Evolutionary conservation across 169 alveolate species (phyloP).

Genomic region (Cryptosporidium ryanae): DNA sequence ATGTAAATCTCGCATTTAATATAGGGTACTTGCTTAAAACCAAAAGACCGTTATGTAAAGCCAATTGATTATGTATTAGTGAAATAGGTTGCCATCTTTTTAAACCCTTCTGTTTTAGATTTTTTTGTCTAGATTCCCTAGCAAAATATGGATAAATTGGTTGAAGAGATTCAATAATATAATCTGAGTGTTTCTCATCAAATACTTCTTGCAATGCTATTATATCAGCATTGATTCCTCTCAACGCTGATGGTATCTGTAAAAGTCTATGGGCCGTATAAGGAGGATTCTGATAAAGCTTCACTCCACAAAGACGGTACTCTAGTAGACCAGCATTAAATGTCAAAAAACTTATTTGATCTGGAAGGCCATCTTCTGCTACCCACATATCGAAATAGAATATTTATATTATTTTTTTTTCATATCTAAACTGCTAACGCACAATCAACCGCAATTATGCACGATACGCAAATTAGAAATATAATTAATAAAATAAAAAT

Average conservation of each 20-base stretch:
- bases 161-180: constrained; percentile 80
- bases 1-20: constrained; percentile 84
- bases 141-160: constrained; percentile 86
- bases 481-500: not conserved
- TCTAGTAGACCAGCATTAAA: constrained; percentile 90
- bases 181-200: constrained; percentile 86
- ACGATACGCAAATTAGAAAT: constrained; percentile 39
- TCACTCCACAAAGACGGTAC: constrained; percentile 86
- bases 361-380: constrained; percentile 73
- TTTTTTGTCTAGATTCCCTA: constrained; percentile 74
- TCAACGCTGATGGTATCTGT: constrained; percentile 87
- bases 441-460: constrained; percentile 59
- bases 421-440: constrained; percentile 10
- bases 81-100: constrained; percentile 67
- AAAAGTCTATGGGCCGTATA: constrained; percentile 85
- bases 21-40: constrained; percentile 90
- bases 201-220: constrained; percentile 91
- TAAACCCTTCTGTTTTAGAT: constrained; percentile 17
- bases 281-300: constrained; percentile 90
- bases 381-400: constrained; percentile 64
- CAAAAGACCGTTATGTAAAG: constrained; percentile 89
- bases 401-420: not conserved
- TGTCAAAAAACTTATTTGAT: constrained; percentile 83
- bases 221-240: constrained; percentile 87
- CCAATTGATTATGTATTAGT: constrained; percentile 77